Conservation (phyloP, 148 eudicot species). For the Simmondsia chinensis region DNA sequence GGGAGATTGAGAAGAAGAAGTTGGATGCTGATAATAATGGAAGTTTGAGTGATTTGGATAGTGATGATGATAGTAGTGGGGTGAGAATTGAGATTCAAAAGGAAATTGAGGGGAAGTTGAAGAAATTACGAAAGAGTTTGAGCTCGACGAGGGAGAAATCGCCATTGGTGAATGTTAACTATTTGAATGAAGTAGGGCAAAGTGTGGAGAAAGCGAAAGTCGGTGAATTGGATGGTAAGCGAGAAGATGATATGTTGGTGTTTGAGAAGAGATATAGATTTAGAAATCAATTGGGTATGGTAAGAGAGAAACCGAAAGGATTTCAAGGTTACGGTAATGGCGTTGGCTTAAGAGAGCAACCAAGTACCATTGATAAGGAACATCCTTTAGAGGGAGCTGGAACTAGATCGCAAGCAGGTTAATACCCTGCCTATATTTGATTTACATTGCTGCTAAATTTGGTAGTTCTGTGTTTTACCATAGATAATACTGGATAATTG, state of each 20-base stretch:
- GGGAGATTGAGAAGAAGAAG: constrained; percentile 45
- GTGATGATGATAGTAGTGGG: constrained; percentile 19
- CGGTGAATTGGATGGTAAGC: constrained; percentile 16
- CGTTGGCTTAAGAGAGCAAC: constrained; percentile 6
- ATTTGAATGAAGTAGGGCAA: constrained; percentile 11
- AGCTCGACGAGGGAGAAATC: constrained; percentile 11
- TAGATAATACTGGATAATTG: too few species aligned
- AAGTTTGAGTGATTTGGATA: constrained; percentile 11
- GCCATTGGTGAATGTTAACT: constrained; percentile 15
- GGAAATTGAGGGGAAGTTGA: constrained; percentile 48
- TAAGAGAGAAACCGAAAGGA: constrained; percentile 54
- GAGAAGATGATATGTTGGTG: constrained; percentile 25
- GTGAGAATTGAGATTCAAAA: constrained; percentile 38
- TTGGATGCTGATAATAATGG: constrained; percentile 10
- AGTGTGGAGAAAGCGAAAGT: constrained; percentile 12
- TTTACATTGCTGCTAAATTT: too few species aligned
- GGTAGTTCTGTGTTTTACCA: too few species aligned
- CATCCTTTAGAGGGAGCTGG: constrained; percentile 10
- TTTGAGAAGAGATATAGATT: constrained; percentile 45
- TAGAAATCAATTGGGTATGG: constrained; percentile 19
- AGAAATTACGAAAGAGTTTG: constrained; percentile 29
- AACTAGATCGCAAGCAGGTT: too few species aligned
- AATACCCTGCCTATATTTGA: too few species aligned
- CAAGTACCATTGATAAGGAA: constrained; percentile 9
- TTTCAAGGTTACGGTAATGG: constrained; percentile 24